Evolutionary conservation across 2,329 filamentous ascomycete genomes (phyloP).

Genomic region (Cordyceps fumosorosea): DNA sequence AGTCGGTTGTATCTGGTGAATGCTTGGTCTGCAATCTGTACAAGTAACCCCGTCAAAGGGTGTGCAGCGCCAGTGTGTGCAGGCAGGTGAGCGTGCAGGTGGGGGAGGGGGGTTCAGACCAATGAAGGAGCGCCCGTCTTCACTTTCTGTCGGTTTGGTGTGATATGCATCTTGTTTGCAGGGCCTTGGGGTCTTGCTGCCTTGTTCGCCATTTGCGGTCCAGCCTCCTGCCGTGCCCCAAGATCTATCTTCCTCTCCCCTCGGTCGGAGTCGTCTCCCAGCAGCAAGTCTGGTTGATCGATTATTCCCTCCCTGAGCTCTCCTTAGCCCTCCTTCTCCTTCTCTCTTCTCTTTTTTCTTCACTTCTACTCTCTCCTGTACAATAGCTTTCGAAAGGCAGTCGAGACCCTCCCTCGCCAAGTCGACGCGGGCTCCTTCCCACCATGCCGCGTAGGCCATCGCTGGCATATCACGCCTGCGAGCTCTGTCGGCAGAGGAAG

Average conservation of each 20-base stretch:
- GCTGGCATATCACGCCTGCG: conserved; percentile 1
- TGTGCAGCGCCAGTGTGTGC: too few species aligned
- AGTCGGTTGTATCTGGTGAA: too few species aligned
- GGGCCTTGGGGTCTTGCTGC: too few species aligned
- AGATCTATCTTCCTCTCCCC: neutral
- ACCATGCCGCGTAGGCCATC: conserved; percentile 4
- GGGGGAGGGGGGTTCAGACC: too few species aligned
- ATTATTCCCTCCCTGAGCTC: neutral
- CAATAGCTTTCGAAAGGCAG: neutral
- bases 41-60: too few species aligned
- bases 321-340: neutral
- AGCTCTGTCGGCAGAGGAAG: conserved; percentile 10
- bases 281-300: neutral
- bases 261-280: neutral
- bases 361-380: too few species aligned
- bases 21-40: too few species aligned
- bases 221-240: too few species aligned
- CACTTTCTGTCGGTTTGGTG: neutral
- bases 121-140: neutral
- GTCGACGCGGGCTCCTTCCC: neutral
- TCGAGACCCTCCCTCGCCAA: neutral
- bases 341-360: too few species aligned
- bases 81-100: too few species aligned
- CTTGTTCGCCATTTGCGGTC: too few species aligned
- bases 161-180: neutral